Conservation (phyloP, 2,329 filamentous ascomycete species). For the Aspergillus sp. region DNA sequence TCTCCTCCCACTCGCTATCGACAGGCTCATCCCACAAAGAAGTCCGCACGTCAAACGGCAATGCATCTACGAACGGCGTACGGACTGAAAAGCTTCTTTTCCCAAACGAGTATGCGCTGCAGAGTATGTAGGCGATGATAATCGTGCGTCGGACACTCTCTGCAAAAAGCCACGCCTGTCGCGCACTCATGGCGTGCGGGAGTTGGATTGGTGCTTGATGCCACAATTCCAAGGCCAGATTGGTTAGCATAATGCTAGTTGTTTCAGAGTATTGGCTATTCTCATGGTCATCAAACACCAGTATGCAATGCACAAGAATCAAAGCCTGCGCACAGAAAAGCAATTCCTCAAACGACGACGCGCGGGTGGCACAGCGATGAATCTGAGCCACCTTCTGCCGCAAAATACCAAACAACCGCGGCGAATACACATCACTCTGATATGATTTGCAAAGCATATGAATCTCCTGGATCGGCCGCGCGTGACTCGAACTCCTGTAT, state of each 20-base stretch:
- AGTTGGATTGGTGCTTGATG: slow-evolving; percentile 19
- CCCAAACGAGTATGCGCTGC: slow-evolving; percentile 23
- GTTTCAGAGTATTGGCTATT: slow-evolving; percentile 9
- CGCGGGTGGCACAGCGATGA: slow-evolving; percentile 6
- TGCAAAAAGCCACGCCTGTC: slow-evolving; percentile 25
- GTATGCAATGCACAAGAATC: slow-evolving; percentile 19
- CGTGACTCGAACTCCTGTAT: slow-evolving; percentile 6
- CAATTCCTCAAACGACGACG: slow-evolving; percentile 17
- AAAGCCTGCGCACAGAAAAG: slow-evolving; percentile 19
- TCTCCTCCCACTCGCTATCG: slow-evolving; percentile 8
- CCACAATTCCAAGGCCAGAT: slow-evolving; percentile 17
- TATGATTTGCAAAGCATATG: slow-evolving; percentile 15
- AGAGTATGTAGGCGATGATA: slow-evolving; percentile 24
- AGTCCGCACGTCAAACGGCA: slow-evolving; percentile 23
- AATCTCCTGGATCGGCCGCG: slow-evolving; percentile 11
- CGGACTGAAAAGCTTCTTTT: slow-evolving; percentile 20
- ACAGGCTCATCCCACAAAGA: slow-evolving; percentile 18
- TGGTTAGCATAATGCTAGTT: slow-evolving; percentile 11
- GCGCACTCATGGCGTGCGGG: slow-evolving; percentile 15
- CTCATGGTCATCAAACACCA: slow-evolving; percentile 10
- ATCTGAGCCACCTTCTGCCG: slow-evolving; percentile 9
- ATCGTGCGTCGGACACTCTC: slow-evolving; percentile 28
- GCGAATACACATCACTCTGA: slow-evolving; percentile 2
- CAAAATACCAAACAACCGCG: slow-evolving; percentile 1
- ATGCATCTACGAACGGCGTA: slow-evolving; percentile 22